phyloP scores from a whole-genome alignment of 1,139 yeast genomes.

The Pichia sp. region DNA sequence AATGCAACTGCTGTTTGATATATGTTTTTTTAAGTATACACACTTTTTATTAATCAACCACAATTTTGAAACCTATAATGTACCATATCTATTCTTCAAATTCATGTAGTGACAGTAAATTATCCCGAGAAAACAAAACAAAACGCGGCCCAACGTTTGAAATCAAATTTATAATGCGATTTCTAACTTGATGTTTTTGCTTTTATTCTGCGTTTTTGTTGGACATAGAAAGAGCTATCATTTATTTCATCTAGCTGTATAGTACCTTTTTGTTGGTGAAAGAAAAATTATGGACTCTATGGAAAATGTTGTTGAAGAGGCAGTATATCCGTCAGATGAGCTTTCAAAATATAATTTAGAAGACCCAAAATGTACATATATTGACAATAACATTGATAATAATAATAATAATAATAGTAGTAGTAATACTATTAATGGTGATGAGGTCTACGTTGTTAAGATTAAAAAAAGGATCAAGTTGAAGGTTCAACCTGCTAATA shows the following conservation, averaged over 20 bases:
- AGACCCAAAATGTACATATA: neutral
- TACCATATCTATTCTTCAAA: neutral
- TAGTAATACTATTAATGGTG: neutral
- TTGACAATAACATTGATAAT: neutral
- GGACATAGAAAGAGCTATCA: neutral
- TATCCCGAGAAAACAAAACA: neutral
- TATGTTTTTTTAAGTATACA: neutral
- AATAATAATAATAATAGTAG: neutral
- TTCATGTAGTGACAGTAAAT: neutral
- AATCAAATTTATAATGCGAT: neutral
- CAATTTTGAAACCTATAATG: neutral
- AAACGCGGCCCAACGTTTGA: neutral
- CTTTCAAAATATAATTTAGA: slow-evolving; percentile 21
- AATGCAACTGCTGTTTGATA: slow-evolving; percentile 42
- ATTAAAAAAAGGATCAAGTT: slow-evolving; percentile 15
- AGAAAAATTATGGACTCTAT: neutral
- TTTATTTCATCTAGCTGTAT: neutral
- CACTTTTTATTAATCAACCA: neutral
- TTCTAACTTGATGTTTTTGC: neutral
- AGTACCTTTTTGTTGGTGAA: neutral
- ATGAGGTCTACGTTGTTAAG: slow-evolving; percentile 10
- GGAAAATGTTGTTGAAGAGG: slow-evolving; percentile 17
- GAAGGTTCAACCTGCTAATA: slow-evolving; percentile 18
- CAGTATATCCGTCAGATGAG: slow-evolving; percentile 26
- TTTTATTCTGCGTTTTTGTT: neutral